A percentile compares a stretch with the other conserved stretches of the same genome.
phyloP scores from a whole-genome alignment of 495 filamentous ascomycete genomes.

The Extremus antarcticus region DNA sequence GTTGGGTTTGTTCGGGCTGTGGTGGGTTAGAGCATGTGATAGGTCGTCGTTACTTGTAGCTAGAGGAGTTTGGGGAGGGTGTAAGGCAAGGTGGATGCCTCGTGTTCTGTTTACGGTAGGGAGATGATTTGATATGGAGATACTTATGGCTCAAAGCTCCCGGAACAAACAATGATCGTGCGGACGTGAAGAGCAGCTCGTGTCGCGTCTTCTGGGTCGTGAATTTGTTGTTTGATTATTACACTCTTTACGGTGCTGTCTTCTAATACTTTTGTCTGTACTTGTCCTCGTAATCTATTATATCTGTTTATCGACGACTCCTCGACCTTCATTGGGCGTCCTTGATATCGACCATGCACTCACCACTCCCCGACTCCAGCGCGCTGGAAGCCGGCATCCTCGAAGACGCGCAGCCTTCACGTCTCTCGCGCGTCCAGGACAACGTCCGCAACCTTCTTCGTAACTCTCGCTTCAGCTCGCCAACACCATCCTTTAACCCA shows the following conservation, averaged over 20 bases:
- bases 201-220: background rate
- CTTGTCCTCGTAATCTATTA: no score
- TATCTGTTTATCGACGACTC: no score
- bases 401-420: conserved; percentile 15
- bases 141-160: no score
- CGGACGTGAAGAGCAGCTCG: background rate
- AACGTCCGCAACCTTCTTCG: conserved; percentile 19
- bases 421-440: conserved; percentile 20
- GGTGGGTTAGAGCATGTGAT: background rate
- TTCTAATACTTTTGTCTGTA: no score
- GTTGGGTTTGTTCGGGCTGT: background rate
- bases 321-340: no score
- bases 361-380: conserved; percentile 16
- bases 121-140: background rate
- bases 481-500: background rate
- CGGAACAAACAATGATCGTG: no score
- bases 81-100: background rate
- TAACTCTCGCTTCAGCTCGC: background rate
- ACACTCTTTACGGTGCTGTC: no score
- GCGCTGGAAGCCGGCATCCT: conserved; percentile 18
- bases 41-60: background rate
- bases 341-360: conserved; percentile 15
- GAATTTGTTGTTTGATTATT: no score
- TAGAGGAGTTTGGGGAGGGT: background rate
- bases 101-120: background rate